Evolutionary conservation across 306 rosid genomes (phyloP).

Genomic region (Cicer judaicum): DNA sequence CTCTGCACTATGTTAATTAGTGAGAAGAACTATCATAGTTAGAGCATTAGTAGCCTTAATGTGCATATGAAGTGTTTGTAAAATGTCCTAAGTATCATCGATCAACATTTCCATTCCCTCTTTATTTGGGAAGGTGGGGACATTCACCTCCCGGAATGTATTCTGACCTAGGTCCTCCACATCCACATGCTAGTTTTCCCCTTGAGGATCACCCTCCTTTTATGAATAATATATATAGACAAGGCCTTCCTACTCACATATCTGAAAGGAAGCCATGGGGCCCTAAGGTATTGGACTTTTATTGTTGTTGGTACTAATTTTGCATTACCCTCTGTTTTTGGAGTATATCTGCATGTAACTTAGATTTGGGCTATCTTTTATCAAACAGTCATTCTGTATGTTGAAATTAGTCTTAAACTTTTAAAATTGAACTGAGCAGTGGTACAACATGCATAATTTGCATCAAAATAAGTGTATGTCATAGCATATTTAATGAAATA

Average conservation of each 20-base stretch:
- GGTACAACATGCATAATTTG: slow-evolving; percentile 15
- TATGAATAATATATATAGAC: slow-evolving; percentile 62
- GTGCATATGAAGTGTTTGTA: too few relatives aligned
- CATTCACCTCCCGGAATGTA: slow-evolving; percentile 84
- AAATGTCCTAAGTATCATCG: too few relatives aligned
- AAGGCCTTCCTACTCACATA: slow-evolving; percentile 62
- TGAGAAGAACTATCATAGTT: too few relatives aligned
- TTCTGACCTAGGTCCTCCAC: slow-evolving; percentile 73
- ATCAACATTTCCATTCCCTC: slow-evolving; percentile 70
- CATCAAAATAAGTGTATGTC: slow-evolving; percentile 31
- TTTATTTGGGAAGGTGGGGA: slow-evolving; percentile 77
- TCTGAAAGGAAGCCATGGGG: slow-evolving; percentile 92
- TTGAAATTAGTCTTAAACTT: slow-evolving; percentile 31
- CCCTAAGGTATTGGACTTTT: slow-evolving; percentile 68
- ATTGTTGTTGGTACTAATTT: slow-evolving; percentile 4
- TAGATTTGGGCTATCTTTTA: slow-evolving; percentile 37
- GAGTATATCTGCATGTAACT: slow-evolving; percentile 16
- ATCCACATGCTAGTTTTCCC: slow-evolving; percentile 66
- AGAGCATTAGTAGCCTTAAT: too few relatives aligned
- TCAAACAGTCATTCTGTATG: not conserved
- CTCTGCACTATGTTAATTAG: too few relatives aligned
- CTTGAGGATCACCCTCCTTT: slow-evolving; percentile 76
- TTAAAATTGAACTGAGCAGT: slow-evolving; percentile 32
- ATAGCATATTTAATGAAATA: slow-evolving; percentile 15
- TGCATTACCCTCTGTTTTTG: slow-evolving; percentile 36